phyloP scores from a whole-genome alignment of 2,329 filamentous ascomycete genomes.

The Trichophyton schoenleinii region DNA sequence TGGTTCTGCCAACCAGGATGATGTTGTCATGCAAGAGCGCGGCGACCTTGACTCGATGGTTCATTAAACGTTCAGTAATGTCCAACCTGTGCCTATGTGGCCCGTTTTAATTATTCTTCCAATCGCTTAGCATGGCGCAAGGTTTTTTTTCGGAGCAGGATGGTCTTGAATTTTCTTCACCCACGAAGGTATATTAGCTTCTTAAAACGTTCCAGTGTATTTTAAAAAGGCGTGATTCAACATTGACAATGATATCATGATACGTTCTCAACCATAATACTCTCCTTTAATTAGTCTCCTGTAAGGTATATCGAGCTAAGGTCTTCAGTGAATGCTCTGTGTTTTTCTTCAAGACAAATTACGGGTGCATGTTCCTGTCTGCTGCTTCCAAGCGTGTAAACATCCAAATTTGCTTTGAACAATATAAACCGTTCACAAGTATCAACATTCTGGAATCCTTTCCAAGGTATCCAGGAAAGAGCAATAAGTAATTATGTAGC shows the following conservation, averaged over 20 bases:
- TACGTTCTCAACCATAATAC: too few species aligned
- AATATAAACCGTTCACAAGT: too few species aligned
- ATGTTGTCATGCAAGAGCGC: slow-evolving; percentile 32
- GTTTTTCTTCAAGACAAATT: too few species aligned
- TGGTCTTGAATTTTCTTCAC: neutral
- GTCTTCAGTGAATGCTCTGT: neutral
- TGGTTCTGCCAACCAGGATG: slow-evolving; percentile 20
- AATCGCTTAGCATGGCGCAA: slow-evolving; percentile 18
- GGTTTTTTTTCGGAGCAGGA: slow-evolving; percentile 1
- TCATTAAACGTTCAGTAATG: neutral
- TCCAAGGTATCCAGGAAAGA: too few species aligned
- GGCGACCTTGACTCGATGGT: slow-evolving; percentile 32
- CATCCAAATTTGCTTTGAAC: neutral
- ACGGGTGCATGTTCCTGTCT: too few species aligned
- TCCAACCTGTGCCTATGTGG: neutral
- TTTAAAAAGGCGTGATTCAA: neutral
- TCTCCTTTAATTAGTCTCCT: too few species aligned
- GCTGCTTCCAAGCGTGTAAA: too few species aligned
- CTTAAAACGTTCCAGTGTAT: neutral
- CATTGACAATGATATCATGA: neutral
- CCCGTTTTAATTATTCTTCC: neutral
- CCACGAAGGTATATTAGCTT: neutral
- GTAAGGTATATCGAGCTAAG: too few species aligned
- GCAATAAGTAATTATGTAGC: neutral
- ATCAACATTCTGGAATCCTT: too few species aligned